These are phyloP conservation scores for Dipteronia dyeriana DNA, from an alignment of 345 rosid species.

Conservation along the genomic window DNA sequence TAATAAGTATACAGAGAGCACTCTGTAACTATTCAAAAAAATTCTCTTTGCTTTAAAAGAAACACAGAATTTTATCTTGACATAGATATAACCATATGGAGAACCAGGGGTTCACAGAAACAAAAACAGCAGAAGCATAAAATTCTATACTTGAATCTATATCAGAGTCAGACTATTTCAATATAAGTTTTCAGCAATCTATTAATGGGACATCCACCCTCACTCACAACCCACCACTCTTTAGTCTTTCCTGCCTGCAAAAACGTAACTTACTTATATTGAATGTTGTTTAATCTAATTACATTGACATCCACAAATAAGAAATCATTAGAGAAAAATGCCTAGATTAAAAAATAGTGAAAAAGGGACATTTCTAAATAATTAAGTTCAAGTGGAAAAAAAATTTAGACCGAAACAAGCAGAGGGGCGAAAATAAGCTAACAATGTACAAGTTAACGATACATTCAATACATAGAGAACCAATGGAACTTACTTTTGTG, in stretches of 20 bases:
- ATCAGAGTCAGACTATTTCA: background rate
- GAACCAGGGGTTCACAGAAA: background rate
- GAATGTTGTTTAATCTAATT: background rate
- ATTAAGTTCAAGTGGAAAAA: background rate
- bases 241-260: background rate
- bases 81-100: background rate
- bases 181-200: background rate
- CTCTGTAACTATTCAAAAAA: background rate
- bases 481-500: conserved; percentile 60
- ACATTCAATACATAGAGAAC: background rate
- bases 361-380: background rate
- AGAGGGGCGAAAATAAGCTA: background rate
- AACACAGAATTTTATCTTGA: no score
- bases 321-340: no score
- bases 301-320: background rate
- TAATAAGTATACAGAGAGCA: background rate
- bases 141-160: background rate
- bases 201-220: background rate
- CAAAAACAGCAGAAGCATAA: background rate
- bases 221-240: background rate
- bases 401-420: conserved; percentile 3
- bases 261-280: background rate
- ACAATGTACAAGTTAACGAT: background rate
- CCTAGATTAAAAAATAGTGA: background rate
- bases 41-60: no score